Evolutionary conservation across 345 rosid genomes (phyloP), one percentile per base, ranked within the genome.

Genomic region (Punica granatum): DNA sequence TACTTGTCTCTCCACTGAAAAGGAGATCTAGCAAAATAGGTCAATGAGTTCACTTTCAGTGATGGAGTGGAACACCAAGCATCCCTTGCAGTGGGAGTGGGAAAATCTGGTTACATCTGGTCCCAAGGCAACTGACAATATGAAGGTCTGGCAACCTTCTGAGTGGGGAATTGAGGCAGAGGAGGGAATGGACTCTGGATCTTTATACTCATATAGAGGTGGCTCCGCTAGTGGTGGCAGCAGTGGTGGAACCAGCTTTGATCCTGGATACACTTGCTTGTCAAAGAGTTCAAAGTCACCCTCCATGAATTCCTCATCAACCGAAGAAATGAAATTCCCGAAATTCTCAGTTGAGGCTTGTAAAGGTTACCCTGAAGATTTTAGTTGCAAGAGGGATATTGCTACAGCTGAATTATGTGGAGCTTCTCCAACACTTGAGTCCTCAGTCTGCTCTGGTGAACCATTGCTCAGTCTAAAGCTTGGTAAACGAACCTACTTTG

Each of bases 31-130:
- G 28, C n/a, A 62, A 42, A 32, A 37, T 14, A 35, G 41, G 44
- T 66, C 58, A 23, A 72, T 72, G 75, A 86, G 77, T 76, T 81
- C 82, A 65, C 58, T 79, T 76, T 78, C 75, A 43, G 65, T 78
- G 51, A 90, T 89, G 97, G 98, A 89, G 80, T 86, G 94, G 90
- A 90, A 90, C 74, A 67, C 81, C 12, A 93, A 87, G 79, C 78
- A 77, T 48, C 77, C 89, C 37, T 65, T 77, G 67, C 89, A 77
- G 73, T 89, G 95, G 91, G 97, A 89, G 59, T 93, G 88, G 95
- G 97, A 91, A n/a, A 86, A 79, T 63, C 72, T 83, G 12, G 75
- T 80, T 43, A 81, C 79, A 81, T 86, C 88, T 70, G 81, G 78
- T 79, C 64, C 81, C 18, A 79, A 83, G 58, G 65, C 88, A 34